Conservation (phyloP, 2,329 filamentous ascomycete species). For the Hypoxylon sp. region DNA sequence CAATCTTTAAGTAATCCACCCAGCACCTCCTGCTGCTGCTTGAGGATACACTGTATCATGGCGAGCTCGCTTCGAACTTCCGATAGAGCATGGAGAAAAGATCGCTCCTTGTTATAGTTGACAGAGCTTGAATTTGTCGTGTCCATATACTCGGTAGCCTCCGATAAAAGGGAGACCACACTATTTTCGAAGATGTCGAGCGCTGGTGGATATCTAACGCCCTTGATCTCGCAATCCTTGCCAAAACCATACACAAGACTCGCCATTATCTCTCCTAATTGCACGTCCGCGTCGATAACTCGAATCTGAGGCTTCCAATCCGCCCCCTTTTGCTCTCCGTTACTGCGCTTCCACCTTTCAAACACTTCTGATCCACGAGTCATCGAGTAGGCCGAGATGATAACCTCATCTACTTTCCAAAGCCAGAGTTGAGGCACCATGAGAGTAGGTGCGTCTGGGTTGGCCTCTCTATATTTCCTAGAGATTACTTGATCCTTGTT, state of each 20-base stretch:
- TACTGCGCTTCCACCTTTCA: neutral
- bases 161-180: neutral
- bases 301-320: neutral
- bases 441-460: neutral
- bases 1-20: constrained; percentile 9
- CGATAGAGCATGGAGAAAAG: constrained; percentile 11
- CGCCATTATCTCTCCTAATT: neutral
- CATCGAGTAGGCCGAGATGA: neutral
- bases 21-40: constrained; percentile 19
- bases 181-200: neutral
- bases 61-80: constrained; percentile 20
- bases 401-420: neutral
- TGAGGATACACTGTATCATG: constrained; percentile 18
- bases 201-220: neutral
- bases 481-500: neutral
- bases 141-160: neutral
- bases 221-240: neutral
- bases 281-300: no score
- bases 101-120: constrained; percentile 1
- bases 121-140: neutral
- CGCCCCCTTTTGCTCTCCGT: neutral
- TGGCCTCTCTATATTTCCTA: neutral
- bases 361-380: neutral
- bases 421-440: neutral
- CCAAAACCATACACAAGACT: neutral